These are phyloP conservation scores for Triticum turgidum DNA, from an alignment of 176 grass and related monocot species.

Conservation along the genomic window DNA sequence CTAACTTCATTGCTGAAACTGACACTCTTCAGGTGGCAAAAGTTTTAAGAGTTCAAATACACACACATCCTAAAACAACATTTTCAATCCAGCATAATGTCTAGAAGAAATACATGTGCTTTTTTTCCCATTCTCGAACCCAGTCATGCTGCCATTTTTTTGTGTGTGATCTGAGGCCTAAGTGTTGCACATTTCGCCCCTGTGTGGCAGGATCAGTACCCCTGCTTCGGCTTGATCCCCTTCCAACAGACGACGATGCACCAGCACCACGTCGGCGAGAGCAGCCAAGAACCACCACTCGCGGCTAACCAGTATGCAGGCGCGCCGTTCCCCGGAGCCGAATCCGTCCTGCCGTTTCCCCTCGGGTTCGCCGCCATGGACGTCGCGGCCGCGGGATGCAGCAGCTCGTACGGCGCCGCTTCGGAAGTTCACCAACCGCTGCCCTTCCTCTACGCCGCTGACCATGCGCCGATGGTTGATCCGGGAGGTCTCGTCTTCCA, in stretches of 20 bases:
- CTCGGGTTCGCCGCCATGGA: neutral
- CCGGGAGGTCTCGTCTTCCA: neutral
- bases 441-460: neutral
- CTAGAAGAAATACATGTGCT: neutral
- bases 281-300: neutral
- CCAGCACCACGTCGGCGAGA: neutral
- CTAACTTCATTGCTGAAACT: neutral
- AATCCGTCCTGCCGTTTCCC: neutral
- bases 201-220: neutral
- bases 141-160: neutral
- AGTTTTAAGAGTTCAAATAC: neutral
- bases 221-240: neutral
- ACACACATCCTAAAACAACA: neutral
- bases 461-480: neutral
- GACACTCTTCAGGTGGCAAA: neutral
- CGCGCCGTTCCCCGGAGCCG: neutral
- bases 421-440: neutral
- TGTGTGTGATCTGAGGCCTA: neutral
- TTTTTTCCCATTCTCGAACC: neutral
- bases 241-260: neutral
- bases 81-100: neutral
- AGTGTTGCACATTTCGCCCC: neutral
- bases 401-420: neutral
- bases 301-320: neutral
- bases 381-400: neutral